phyloP scores from a whole-genome alignment of 208 protist genomes.

The Leishmania martiniquensis region DNA sequence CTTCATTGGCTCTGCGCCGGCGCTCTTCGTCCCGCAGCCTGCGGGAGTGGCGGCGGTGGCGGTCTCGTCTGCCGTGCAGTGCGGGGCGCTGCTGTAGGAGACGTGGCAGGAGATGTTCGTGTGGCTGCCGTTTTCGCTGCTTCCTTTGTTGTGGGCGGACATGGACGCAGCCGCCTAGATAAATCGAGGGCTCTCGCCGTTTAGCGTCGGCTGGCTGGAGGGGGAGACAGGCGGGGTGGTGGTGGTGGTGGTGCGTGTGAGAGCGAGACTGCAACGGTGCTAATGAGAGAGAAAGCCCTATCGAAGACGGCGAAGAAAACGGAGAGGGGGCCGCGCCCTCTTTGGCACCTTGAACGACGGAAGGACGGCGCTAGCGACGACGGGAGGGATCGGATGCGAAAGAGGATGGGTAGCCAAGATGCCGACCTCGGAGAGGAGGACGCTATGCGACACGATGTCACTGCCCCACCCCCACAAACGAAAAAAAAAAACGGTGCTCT shows the following conservation, averaged over 20 bases:
- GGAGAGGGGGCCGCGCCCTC: neutral
- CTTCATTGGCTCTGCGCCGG: neutral
- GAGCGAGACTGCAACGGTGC: too few species aligned
- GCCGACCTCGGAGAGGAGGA: too few species aligned
- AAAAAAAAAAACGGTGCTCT: too few species aligned
- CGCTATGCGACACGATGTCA: too few species aligned
- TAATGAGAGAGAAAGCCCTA: too few species aligned
- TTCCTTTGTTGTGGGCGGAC: neutral
- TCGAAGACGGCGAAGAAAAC: too few species aligned
- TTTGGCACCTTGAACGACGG: neutral
- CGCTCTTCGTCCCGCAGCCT: neutral
- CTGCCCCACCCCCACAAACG: too few species aligned
- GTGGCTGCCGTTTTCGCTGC: neutral
- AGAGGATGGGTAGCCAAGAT: too few species aligned
- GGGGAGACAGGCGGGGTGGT: neutral
- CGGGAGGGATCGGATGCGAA: too few species aligned
- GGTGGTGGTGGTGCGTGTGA: too few species aligned
- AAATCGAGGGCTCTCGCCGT: neutral
- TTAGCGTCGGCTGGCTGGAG: neutral
- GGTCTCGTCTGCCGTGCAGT: slow-evolving; percentile 19
- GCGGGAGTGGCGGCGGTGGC: slow-evolving; percentile 16
- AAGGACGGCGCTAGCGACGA: neutral
- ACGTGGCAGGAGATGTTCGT: neutral
- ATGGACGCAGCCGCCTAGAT: neutral
- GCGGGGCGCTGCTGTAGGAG: neutral